phyloP scores from a whole-genome alignment of 2,329 filamentous ascomycete species.

The Colletotrichum tanaceti region DNA sequence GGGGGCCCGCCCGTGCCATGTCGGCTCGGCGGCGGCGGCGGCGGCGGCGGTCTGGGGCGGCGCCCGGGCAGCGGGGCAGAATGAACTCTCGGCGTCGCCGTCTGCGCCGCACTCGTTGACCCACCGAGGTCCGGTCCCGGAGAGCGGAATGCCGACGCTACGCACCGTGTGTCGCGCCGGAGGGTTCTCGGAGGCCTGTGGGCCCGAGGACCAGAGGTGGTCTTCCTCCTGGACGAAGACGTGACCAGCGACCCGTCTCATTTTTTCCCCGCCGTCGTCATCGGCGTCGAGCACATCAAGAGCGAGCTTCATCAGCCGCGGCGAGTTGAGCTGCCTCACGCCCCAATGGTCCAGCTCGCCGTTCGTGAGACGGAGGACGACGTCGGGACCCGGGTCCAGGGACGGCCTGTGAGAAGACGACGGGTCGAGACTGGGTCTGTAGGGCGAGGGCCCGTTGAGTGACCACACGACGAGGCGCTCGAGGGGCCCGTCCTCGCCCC shows the following conservation, averaged over 20 bases:
- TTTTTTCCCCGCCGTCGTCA: slow-evolving; percentile 48
- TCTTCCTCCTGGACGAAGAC: slow-evolving; percentile 69
- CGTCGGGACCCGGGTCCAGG: slow-evolving; percentile 45
- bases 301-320: slow-evolving; percentile 61
- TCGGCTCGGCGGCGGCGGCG: neutral
- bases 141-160: slow-evolving; percentile 66
- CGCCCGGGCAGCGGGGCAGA: slow-evolving; percentile 45
- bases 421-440: slow-evolving; percentile 63
- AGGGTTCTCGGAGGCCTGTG: slow-evolving; percentile 54
- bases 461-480: slow-evolving; percentile 71
- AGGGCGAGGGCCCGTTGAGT: slow-evolving; percentile 61
- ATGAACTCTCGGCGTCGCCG: slow-evolving; percentile 56
- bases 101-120: slow-evolving; percentile 59
- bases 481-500: slow-evolving; percentile 66
- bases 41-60: neutral
- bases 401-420: slow-evolving; percentile 9
- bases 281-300: slow-evolving; percentile 54
- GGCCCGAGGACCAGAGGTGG: slow-evolving; percentile 61
- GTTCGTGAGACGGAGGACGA: slow-evolving; percentile 61
- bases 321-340: slow-evolving; percentile 63
- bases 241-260: slow-evolving; percentile 46
- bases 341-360: slow-evolving; percentile 63
- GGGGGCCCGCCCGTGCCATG: slow-evolving; percentile 51
- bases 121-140: slow-evolving; percentile 62
- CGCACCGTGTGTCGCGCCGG: slow-evolving; percentile 59